Base-by-base conservation (phyloP, 176 grass and related monocot species). In the Zea luxurians region DNA sequence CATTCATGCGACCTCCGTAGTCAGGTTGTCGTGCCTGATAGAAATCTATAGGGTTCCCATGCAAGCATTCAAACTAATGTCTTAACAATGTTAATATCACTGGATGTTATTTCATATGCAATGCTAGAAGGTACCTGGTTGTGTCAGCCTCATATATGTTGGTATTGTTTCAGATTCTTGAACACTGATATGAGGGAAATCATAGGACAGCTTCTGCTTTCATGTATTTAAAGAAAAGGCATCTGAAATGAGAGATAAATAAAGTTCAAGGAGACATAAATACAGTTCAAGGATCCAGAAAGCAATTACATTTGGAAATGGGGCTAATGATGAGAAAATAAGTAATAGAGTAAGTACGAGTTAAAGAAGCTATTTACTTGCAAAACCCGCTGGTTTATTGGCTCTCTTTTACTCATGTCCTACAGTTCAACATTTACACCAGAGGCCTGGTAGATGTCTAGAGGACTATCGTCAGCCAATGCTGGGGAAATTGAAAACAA, bases 51-150 rank as follows among this genome's bases (percentile, higher is more conserved):
- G 35, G 43, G 38, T 46, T 20, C 15, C 61, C 6, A 50, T 63
- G 70, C 16, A 83, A 80, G 46, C 62, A 83, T 18, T 68, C 7
- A 61, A 44, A 70, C 45, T 70, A 75, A 47, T 70, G 65, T 18
- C 20, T 4, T 61, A 65, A 63, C 18, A 45, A 80, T 8, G 0
- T 18, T 50, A 20, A 48, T 52, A 52, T 52, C 61, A 78, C 17
- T 42, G 18, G 4, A 52, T 15, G 10, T 7, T 67, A 78, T 35
- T 55, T 68, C 37, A 44, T 3, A 44, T 13, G 77, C 40, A 55
- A 65, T 72, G 34, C 15, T 60, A 37, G 10, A 15, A 34, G 44
- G 11, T 48, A 77, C 7, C 73, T 68, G 61, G 4, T 66, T 81
- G 10, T 68, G 42, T 46, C 21, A 67, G 69, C 6, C 67, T 61